Percentiles rank a stretch among this genome's conserved stretches.
Evolutionary conservation across 2,329 filamentous ascomycete species (phyloP).

Genomic region (Pseudomassariella vexata): DNA sequence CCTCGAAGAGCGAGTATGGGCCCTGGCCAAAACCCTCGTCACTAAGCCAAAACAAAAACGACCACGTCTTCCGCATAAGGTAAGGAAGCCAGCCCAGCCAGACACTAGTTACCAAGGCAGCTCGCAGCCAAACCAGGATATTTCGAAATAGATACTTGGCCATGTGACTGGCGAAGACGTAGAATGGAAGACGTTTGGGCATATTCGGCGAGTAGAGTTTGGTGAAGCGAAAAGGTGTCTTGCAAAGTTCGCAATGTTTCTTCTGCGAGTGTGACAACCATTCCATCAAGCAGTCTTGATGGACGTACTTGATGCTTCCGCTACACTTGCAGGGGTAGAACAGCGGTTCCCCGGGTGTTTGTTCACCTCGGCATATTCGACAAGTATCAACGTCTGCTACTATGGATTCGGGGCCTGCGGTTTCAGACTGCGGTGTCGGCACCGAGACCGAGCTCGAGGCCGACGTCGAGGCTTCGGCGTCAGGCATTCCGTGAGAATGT

Average conservation of each 20-base stretch:
- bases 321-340: constrained; percentile 99
- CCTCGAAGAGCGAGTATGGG: constrained; percentile 24
- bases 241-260: constrained; percentile 99
- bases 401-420: constrained; percentile 15
- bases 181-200: constrained; percentile 75
- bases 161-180: constrained; percentile 76
- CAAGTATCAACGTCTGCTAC: constrained; percentile 69
- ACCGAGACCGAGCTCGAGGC: neutral
- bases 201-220: constrained; percentile 95
- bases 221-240: constrained; percentile 95
- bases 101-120: constrained; percentile 71
- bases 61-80: constrained; percentile 87
- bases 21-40: constrained; percentile 62
- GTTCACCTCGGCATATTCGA: constrained; percentile 92
- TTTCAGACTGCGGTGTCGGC: neutral
- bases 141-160: constrained; percentile 66
- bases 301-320: constrained; percentile 96
- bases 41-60: constrained; percentile 89
- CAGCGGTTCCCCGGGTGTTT: constrained; percentile 72
- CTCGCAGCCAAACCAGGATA: constrained; percentile 71
- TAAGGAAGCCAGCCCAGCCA: constrained; percentile 89
- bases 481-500: constrained; percentile 11
- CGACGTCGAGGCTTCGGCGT: constrained; percentile 6
- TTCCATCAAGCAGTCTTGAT: constrained; percentile 97
- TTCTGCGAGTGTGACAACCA: constrained; percentile 99